Evolutionary conservation across 495 filamentous ascomycete genomes (phyloP).

Genomic region (Xylaria grammica): DNA sequence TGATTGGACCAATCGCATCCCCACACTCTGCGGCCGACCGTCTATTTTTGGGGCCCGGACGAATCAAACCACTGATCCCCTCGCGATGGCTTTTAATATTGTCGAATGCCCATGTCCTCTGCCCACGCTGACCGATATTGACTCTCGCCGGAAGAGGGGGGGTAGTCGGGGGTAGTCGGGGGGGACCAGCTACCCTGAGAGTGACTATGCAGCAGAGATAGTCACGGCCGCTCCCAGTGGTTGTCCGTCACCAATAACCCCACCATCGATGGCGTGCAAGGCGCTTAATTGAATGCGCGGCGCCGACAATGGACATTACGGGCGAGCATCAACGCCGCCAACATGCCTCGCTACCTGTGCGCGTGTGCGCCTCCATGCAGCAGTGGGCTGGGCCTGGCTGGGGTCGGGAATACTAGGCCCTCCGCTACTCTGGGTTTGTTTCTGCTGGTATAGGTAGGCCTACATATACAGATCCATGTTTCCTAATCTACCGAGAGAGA

Average conservation of each 20-base stretch:
- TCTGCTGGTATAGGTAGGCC: no score
- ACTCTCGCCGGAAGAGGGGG: not conserved
- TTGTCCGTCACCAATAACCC: constrained; percentile 32
- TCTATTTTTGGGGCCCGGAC: constrained; percentile 6
- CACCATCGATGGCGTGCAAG: constrained; percentile 29
- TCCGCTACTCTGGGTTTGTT: constrained; percentile 13
- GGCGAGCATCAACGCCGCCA: constrained; percentile 28
- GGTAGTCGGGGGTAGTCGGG: no score
- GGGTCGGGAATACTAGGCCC: not conserved
- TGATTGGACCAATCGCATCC: constrained; percentile 16
- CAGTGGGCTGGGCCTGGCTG: not conserved
- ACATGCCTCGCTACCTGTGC: constrained; percentile 26
- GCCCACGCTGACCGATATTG: not conserved
- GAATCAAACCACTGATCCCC: constrained; percentile 1
- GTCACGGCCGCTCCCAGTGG: constrained; percentile 24
- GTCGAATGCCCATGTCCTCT: not conserved
- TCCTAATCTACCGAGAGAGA: constrained; percentile 17
- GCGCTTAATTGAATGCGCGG: constrained; percentile 35
- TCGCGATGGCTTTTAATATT: not conserved
- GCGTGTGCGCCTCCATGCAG: constrained; percentile 18
- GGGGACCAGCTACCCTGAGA: constrained; percentile 1
- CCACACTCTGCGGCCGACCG: constrained; percentile 12
- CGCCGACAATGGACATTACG: constrained; percentile 27
- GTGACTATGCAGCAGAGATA: constrained; percentile 8
- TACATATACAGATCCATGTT: constrained; percentile 29